These are phyloP conservation scores for Henningerozyma blattae DNA, from an alignment of 805 yeast species.

Conservation along the genomic window DNA sequence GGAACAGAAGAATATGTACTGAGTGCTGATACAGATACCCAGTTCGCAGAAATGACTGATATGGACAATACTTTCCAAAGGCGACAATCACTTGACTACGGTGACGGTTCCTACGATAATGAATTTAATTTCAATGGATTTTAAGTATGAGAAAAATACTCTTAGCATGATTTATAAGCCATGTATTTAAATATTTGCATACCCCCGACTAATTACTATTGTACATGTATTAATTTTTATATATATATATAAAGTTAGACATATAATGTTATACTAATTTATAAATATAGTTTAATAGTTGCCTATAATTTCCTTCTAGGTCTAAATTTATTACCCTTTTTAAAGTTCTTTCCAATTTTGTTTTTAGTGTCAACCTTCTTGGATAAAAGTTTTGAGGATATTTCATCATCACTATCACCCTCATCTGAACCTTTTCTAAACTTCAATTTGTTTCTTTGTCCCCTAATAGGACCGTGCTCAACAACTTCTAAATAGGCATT, in stretches of 20 bases:
- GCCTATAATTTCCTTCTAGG: slow-evolving; percentile 17
- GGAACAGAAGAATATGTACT: slow-evolving; percentile 1
- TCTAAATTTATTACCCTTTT: slow-evolving; percentile 20
- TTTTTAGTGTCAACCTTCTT: slow-evolving; percentile 9
- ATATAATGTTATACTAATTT: too few relatives aligned
- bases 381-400: slow-evolving; percentile 14
- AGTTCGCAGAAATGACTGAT: slow-evolving; percentile 20
- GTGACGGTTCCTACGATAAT: slow-evolving; percentile 4
- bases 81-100: slow-evolving; percentile 21
- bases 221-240: too few relatives aligned
- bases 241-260: too few relatives aligned
- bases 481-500: slow-evolving; percentile 93
- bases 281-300: too few relatives aligned
- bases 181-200: too few relatives aligned
- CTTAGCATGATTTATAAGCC: too few relatives aligned
- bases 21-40: slow-evolving; percentile 10
- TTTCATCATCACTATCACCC: slow-evolving; percentile 42
- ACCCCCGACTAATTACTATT: too few relatives aligned
- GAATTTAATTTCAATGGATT: slow-evolving; percentile 6
- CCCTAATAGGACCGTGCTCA: slow-evolving; percentile 84
- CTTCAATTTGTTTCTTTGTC: slow-evolving; percentile 84
- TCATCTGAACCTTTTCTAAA: slow-evolving; percentile 54
- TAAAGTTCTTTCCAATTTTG: slow-evolving; percentile 16
- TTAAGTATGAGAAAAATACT: too few relatives aligned
- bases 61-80: slow-evolving; percentile 24